Evolutionary conservation across 148 eudicot genomes (phyloP), one percentile per base, ranked within the genome.

Genomic region (Rhododendron griersonianum): DNA sequence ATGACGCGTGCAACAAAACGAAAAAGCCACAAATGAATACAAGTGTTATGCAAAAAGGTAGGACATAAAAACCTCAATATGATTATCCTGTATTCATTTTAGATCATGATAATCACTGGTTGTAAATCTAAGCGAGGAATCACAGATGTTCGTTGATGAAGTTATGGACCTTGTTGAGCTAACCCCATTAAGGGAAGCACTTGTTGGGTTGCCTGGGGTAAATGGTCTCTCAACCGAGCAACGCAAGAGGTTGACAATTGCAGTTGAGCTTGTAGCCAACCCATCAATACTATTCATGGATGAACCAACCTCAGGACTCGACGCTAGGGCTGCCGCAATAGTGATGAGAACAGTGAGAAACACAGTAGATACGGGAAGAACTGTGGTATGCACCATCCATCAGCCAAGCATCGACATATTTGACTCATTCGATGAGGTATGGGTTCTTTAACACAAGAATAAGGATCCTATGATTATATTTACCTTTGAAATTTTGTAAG

Each of bases 301-400:
- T 83, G 95, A 93, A 85, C 95, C 95, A 63, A 93, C 95, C 81
- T 93, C 95, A 3, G 95, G 93, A 48, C 93, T 94, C 16, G 97
- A 94, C 84, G 95, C 95, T 28, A 92, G 95, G 85, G 95, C 98
- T 51, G 98, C 98, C 33, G 95, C 98, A 50, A 94, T 94, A 59
- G 95, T 94, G 47, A 93, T 94, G 97, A 92, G 94, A 77, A 87
- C 95, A 5, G 92, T 93, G 35, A 91, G 95, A 73, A 93, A 92
- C 90, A 93, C 95, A 0, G 95, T 92, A 1, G 87, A 93, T 83
- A 93, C 94, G 0, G 95, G 94, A 71, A 84, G 95, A 81, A 93
- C 94, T 7, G 94, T 93, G n/a, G 95, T 93, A 30, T 93, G 95
- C 91, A 93, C 95, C 51, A 92, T 92, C 89, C 95, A 93, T 87